phyloP scores from a whole-genome alignment of 2,329 filamentous ascomycete genomes.

The Didymella sp. region DNA sequence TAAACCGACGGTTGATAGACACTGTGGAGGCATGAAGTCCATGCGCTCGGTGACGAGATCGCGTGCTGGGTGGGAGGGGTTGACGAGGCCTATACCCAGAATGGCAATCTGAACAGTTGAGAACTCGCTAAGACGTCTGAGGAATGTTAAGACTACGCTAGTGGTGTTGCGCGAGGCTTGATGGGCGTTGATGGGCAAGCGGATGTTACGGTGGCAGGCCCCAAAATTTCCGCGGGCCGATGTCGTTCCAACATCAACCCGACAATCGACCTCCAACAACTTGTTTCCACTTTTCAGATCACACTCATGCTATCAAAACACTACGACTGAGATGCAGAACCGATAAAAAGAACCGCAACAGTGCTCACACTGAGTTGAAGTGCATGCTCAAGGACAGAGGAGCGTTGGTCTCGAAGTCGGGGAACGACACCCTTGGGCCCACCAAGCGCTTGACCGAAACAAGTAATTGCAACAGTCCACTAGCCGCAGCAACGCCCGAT shows the following conservation, averaged over 20 bases:
- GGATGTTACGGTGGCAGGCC: conserved; percentile 7
- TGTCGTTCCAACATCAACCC: conserved; percentile 1
- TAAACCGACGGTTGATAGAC: conserved; percentile 28
- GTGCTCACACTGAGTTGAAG: not conserved
- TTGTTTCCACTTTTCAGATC: not conserved
- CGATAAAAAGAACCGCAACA: too few relatives aligned
- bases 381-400: not conserved
- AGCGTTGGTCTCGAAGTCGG: not conserved
- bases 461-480: conserved; percentile 21
- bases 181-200: not conserved
- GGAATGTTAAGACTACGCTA: conserved; percentile 25
- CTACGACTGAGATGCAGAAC: too few relatives aligned
- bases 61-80: conserved; percentile 11
- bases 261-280: not conserved
- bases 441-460: conserved; percentile 6
- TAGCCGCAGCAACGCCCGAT: conserved; percentile 13
- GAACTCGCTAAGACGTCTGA: conserved; percentile 20
- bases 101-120: conserved; percentile 31
- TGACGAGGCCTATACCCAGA: conserved; percentile 13
- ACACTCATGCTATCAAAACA: too few relatives aligned
- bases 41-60: conserved; percentile 10
- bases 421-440: not conserved
- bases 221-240: conserved; percentile 22
- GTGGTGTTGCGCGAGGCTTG: conserved; percentile 15
- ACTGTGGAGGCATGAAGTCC: conserved; percentile 18